These are phyloP conservation scores for Hymenoscyphus occultus DNA, from an alignment of 2,329 filamentous ascomycete species.

Conservation along the genomic window DNA sequence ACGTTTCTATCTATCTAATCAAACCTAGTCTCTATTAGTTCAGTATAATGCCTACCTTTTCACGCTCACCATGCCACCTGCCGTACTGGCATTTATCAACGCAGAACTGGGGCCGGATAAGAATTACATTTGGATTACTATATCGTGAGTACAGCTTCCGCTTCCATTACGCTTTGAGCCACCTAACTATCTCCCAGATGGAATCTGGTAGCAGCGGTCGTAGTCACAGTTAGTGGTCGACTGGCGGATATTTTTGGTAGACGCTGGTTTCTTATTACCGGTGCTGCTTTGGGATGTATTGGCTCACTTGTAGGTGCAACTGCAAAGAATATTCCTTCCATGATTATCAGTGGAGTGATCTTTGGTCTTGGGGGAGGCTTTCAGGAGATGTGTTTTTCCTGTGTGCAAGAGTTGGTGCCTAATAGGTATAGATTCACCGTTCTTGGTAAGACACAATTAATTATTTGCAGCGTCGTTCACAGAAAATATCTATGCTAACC, in stretches of 20 bases:
- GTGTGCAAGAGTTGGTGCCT: conserved; percentile 40
- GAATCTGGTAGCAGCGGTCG: conserved; percentile 37
- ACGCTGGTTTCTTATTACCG: conserved; percentile 40
- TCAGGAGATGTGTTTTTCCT: conserved; percentile 39
- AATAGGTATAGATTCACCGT: conserved; percentile 34
- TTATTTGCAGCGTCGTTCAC: not conserved
- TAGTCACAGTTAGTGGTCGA: conserved; percentile 38
- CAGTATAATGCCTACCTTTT: conserved; percentile 16
- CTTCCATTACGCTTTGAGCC: not conserved
- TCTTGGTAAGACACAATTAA: conserved; percentile 10
- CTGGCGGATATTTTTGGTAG: conserved; percentile 42
- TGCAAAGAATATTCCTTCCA: conserved; percentile 39
- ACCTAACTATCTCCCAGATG: conserved; percentile 15
- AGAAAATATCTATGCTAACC: not conserved
- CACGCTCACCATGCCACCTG: conserved; percentile 14
- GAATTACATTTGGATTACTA: conserved; percentile 35
- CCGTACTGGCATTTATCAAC: conserved; percentile 14
- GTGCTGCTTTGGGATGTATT: conserved; percentile 36
- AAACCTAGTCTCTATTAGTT: not conserved
- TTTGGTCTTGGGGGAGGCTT: conserved; percentile 43
- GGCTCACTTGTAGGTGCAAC: conserved; percentile 42
- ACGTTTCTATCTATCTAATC: not conserved
- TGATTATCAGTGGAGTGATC: conserved; percentile 42
- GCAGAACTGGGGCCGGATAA: conserved; percentile 15
- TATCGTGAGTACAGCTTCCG: conserved; percentile 7